phyloP scores from a whole-genome alignment of 2,329 filamentous ascomycete genomes.

The Alternaria ethzedia region DNA sequence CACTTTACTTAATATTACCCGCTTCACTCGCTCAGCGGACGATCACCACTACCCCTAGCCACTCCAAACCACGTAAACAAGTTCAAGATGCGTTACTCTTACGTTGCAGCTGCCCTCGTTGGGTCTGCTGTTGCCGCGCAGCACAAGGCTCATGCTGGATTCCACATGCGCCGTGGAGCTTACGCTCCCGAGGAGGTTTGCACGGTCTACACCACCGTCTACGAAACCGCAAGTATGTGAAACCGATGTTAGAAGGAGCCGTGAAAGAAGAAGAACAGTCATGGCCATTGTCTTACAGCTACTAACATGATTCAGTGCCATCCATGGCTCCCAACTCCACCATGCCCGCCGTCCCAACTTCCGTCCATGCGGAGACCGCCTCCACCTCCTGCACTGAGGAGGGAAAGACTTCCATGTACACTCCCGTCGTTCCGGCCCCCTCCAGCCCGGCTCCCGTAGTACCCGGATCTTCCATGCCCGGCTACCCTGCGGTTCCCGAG shows the following conservation, averaged over 20 bases:
- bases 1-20: slow-evolving; percentile 54
- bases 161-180: slow-evolving; percentile 61
- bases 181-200: slow-evolving; percentile 66
- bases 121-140: slow-evolving; percentile 63
- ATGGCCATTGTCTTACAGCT: not conserved
- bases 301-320: slow-evolving; percentile 31
- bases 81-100: slow-evolving; percentile 74
- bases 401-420: slow-evolving; percentile 64
- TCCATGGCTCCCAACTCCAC: slow-evolving; percentile 35
- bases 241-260: not conserved
- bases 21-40: slow-evolving; percentile 91
- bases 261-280: not conserved
- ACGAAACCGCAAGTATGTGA: slow-evolving; percentile 56
- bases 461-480: slow-evolving; percentile 9
- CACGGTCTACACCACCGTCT: slow-evolving; percentile 71
- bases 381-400: slow-evolving; percentile 61
- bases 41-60: slow-evolving; percentile 52
- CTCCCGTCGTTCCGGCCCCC: slow-evolving; percentile 22
- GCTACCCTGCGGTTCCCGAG: slow-evolving; percentile 10
- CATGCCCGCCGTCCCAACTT: slow-evolving; percentile 20
- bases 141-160: slow-evolving; percentile 69
- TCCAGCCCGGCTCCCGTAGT: slow-evolving; percentile 11
- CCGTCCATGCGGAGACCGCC: not conserved
- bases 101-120: slow-evolving; percentile 66
- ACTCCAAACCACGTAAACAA: slow-evolving; percentile 41